A percentile compares a stretch with the other conserved stretches of the same genome.
These are phyloP conservation scores for Isatis lusitanica DNA, from an alignment of 441 rosid species.

Conservation along the genomic window DNA sequence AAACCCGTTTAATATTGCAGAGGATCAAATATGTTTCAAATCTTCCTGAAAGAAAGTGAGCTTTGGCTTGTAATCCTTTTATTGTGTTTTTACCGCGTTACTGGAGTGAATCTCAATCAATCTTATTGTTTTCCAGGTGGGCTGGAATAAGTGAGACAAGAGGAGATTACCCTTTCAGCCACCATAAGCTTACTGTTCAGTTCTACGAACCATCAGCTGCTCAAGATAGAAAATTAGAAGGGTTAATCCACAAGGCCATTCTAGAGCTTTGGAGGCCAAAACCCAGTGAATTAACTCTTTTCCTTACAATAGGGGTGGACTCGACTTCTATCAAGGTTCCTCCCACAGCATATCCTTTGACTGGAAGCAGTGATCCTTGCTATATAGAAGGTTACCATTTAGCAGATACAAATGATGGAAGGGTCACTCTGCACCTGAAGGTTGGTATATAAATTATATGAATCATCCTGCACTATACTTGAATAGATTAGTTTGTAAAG, in stretches of 20 bases:
- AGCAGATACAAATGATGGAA: constrained; percentile 96
- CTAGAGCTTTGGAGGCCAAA: constrained; percentile 99
- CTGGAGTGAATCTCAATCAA: constrained; percentile 19
- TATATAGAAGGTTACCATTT: constrained; percentile 94
- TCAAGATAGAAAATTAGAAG: constrained; percentile 96
- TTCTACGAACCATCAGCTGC: constrained; percentile 98
- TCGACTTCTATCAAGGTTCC: constrained; percentile 75
- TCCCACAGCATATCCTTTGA: constrained; percentile 81
- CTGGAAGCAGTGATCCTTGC: constrained; percentile 99
- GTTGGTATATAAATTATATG: constrained; percentile 38
- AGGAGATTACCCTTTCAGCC: constrained; percentile 99
- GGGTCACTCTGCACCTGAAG: constrained; percentile 90
- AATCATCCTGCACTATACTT: constrained; percentile 13
- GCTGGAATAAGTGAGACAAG: constrained; percentile 95
- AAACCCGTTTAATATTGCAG: constrained; percentile 89
- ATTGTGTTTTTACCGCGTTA: constrained; percentile 5
- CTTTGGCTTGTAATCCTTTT: constrained; percentile 17
- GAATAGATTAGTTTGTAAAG: background rate
- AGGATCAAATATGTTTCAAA: constrained; percentile 77
- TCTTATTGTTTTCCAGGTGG: constrained; percentile 69
- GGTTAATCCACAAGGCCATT: constrained; percentile 94
- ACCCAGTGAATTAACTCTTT: constrained; percentile 81
- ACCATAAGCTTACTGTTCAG: constrained; percentile 96
- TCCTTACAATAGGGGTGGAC: constrained; percentile 80
- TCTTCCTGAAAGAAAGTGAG: constrained; percentile 82